A percentile compares a stretch with the other conserved stretches of the same genome.
Evolutionary conservation across 129 eudicot genomes (phyloP).

Genomic region (Gnaphalium uliginosum): DNA sequence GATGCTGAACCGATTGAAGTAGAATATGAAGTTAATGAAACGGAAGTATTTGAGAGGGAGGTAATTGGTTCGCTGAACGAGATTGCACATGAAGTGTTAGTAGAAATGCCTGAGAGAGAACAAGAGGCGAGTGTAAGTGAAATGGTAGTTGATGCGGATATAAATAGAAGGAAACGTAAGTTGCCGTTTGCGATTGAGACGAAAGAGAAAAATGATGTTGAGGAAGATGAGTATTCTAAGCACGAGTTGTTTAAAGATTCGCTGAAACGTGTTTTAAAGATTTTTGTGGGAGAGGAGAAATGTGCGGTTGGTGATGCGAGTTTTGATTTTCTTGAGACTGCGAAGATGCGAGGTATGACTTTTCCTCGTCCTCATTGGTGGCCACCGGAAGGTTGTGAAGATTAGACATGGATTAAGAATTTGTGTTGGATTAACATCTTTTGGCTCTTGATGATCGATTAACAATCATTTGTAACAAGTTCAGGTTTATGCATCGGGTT

Average conservation of each 20-base stretch:
- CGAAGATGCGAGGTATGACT: constrained; percentile 38
- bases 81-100: constrained; percentile 21
- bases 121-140: not conserved
- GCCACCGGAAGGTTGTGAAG: constrained; percentile 10
- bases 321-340: constrained; percentile 45
- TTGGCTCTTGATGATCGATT: not conserved
- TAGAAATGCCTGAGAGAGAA: constrained; percentile 26
- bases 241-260: not conserved
- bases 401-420: not conserved
- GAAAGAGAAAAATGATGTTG: not conserved
- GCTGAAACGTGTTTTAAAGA: constrained; percentile 10
- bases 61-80: not conserved
- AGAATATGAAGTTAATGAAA: not conserved
- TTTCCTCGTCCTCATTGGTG: constrained; percentile 43
- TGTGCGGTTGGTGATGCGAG: constrained; percentile 12
- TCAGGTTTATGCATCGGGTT: not conserved
- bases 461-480: too few species aligned
- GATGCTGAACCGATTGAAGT: constrained; percentile 12
- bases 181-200: constrained; percentile 26
- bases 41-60: not conserved
- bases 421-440: not conserved
- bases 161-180: constrained; percentile 22
- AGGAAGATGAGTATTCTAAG: not conserved
- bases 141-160: not conserved
- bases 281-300: constrained; percentile 2